These are phyloP conservation scores for Climacium dendroides DNA, from an alignment of 225 moss, liverwort and hornwort genomes.

Conservation along the genomic window DNA sequence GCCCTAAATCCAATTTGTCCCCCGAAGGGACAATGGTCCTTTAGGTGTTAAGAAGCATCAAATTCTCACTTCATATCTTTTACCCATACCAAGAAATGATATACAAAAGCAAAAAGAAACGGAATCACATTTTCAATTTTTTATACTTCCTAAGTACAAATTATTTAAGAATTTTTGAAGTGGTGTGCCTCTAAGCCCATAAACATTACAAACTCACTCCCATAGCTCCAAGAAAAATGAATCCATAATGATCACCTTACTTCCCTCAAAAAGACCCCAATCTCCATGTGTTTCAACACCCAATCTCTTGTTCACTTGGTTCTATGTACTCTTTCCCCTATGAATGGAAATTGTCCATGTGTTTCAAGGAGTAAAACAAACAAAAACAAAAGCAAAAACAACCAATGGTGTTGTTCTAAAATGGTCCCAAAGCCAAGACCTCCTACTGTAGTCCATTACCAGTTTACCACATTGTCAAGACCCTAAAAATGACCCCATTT, in stretches of 20 bases:
- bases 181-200: fast-evolving
- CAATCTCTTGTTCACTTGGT: no score
- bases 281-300: no score
- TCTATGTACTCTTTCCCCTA: no score
- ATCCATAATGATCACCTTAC: not conserved
- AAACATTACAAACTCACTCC: not conserved
- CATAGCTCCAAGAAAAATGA: not conserved
- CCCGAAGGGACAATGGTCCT: no score
- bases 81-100: no score
- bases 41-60: not conserved
- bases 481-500: not conserved
- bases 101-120: not conserved
- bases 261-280: not conserved
- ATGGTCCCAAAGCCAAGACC: not conserved
- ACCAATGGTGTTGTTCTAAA: not conserved
- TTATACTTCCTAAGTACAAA: not conserved
- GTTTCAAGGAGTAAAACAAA: no score
- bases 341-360: no score
- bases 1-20: no score
- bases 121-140: no score
- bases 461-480: not conserved
- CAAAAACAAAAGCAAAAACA: no score
- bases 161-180: not conserved
- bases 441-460: fast-evolving
- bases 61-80: no score